Base-by-base conservation (phyloP, 345 rosid species). In the Hibiscus mutabilis region DNA sequence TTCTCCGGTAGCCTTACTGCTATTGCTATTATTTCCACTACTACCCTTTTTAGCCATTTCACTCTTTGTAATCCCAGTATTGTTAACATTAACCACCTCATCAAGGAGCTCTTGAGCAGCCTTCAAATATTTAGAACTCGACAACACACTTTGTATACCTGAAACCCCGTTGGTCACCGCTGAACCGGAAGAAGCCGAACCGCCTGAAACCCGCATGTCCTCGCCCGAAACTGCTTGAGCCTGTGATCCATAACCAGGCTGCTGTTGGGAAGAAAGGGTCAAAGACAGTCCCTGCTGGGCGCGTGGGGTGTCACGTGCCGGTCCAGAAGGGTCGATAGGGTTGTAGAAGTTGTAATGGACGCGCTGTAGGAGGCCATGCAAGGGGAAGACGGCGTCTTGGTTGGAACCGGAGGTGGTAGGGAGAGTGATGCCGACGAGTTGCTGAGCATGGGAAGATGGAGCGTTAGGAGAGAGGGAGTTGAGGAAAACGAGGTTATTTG, bases 61-160 rank as follows among this genome's bases (percentile, higher is more conserved):
- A 60, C 29, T 66, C 72, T 80, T 80, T 5, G 35, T 64, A 42
- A 79, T 72, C 14, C 73, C 84, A 33, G 62, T 72, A 18, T 57
- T 79, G 68, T 88, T 90, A 47, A 91, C 97, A 77, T 83, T 94
- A 73, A 87, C 98, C 21, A 94, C 97, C 79, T 94, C 95, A 52
- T 94, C 97, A 22, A 94, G 88, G 37, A 94, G 88, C 77, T 91
- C 98, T 81, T 91, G 97, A 40, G 93, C 87, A 7, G 96, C 98
- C 64, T 94, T 94, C 84, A 94, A 81, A 87, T 86, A 94, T 86
- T 89, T 94, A 33, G 97, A 94, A 85, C 96, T 86, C 81, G 84
- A 55, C 75, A 85, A 21, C 62, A 91, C 88, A 25, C 87, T 81
- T 37, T 37, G 44, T 37, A 37, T 9, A 37, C 44, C 44, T 37